Base-by-base conservation (phyloP, 805 yeast species). In the Naumovozyma castellii region DNA sequence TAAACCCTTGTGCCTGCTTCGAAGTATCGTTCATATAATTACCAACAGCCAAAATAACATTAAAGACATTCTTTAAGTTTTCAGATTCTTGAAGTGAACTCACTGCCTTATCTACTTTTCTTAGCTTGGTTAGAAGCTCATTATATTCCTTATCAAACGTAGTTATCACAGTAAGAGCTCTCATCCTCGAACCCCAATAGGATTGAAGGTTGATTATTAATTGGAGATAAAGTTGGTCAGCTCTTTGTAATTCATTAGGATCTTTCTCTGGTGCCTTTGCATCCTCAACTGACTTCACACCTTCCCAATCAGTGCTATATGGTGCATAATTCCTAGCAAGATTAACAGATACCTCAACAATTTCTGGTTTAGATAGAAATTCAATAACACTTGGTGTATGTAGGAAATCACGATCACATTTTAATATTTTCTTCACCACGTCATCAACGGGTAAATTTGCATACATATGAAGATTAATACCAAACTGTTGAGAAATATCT, bases 1-100 rank as follows among this genome's bases (percentile, higher is more conserved):
- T 82, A 70, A 94, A 94, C 3, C 99, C 99, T 48, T 75, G 73
- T 1, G 97, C 97, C 58, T 87, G 95, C 51, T 87, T 88, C 2
- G 85, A 70, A n/a, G 77, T 68, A 53, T 87, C 95, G 58, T 94
- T 92, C 98, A 92, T 92, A 59, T 80, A 90, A 59, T 92, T 92
- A 43, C 98, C 99, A 37, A 92, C 92, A 3, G 88, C 80, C 46
- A 88, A 67, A 45, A 92, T 90, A 35, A 92, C 76, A 41, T 84
- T 87, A 53, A 94, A 73, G 13, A 92, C 78, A 40, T 76, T 73
- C 45, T 78, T 74, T 54, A 94, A 69, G 38, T 77, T 75, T 14
- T 72, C 73, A 1, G 95, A 84, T 18, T 71, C 67, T 44, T 74
- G 73, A 30, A 90, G 69, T 33, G 78, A 69, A 32, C 72, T 73